phyloP scores from a whole-genome alignment of 805 yeast genomes.

The Saccharomyces mikatae region DNA sequence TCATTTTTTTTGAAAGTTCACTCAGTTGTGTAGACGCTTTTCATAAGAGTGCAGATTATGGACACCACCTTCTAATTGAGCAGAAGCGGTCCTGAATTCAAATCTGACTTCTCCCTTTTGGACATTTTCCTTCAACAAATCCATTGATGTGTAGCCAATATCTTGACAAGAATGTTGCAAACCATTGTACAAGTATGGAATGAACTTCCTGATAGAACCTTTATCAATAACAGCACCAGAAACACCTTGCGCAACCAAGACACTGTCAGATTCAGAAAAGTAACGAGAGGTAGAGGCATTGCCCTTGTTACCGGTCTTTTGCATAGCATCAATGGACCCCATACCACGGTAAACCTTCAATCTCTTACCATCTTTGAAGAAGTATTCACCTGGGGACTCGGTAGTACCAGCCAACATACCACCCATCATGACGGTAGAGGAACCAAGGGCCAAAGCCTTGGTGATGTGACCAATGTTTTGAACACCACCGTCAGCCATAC shows the following conservation, averaged over 20 bases:
- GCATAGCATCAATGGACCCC: conserved; percentile 99
- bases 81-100: conserved; percentile 96
- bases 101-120: conserved; percentile 71
- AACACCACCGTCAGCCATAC: conserved; percentile 99
- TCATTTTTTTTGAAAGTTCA: not conserved
- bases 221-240: conserved; percentile 94
- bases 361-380: conserved; percentile 96
- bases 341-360: conserved; percentile 96
- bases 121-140: conserved; percentile 56
- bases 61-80: conserved; percentile 98
- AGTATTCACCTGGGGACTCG: conserved; percentile 97
- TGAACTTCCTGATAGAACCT: conserved; percentile 87
- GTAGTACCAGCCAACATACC: conserved; percentile 97
- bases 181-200: conserved; percentile 92
- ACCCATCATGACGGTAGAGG: conserved; percentile 98
- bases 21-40: conserved; percentile 86
- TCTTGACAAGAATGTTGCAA: conserved; percentile 98
- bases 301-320: conserved; percentile 75
- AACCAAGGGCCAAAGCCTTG: conserved; percentile 94
- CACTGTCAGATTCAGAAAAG: conserved; percentile 92
- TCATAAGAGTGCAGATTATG: conserved; percentile 94
- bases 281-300: conserved; percentile 98
- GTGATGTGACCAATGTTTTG: conserved; percentile 97
- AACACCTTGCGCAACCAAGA: conserved; percentile 98
- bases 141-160: conserved; percentile 72